Evolutionary conservation across 192 early-diverging fungal species (phyloP).

Genomic region (Rhizophagus prolifer): DNA sequence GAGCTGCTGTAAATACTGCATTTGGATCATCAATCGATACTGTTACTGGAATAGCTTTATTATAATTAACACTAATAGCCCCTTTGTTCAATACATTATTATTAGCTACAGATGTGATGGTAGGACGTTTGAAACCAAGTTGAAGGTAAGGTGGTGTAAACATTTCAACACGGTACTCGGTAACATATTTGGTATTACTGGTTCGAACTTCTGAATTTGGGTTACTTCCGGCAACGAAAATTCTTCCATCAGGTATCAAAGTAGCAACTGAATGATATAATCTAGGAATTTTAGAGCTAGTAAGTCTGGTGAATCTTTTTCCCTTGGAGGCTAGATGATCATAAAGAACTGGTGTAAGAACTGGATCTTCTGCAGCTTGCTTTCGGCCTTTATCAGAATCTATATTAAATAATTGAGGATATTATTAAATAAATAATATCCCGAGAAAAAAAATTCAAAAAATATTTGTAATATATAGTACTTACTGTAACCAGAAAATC

Average conservation of each 20-base stretch:
- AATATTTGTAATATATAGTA: neutral
- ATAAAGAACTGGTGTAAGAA: constrained; percentile 54
- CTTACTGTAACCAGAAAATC: constrained; percentile 53
- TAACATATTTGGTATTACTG: constrained; percentile 33
- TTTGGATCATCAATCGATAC: constrained; percentile 24
- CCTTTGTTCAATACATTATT: neutral
- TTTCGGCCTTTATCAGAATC: neutral
- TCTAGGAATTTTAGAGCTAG: constrained; percentile 45
- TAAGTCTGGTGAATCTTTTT: constrained; percentile 31
- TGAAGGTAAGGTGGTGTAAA: constrained; percentile 54
- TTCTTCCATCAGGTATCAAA: constrained; percentile 42
- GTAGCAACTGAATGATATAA: constrained; percentile 63
- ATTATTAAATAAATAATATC: too few species aligned
- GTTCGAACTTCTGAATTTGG: constrained; percentile 31
- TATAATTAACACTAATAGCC: constrained; percentile 32
- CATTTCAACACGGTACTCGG: constrained; percentile 54
- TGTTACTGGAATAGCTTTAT: constrained; percentile 25
- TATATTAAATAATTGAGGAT: neutral
- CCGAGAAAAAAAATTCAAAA: neutral
- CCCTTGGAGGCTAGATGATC: constrained; percentile 38
- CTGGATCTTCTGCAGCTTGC: constrained; percentile 39
- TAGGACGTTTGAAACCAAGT: neutral
- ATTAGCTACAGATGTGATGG: neutral
- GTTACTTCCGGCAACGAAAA: constrained; percentile 42
- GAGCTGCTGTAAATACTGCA: constrained; percentile 42